phyloP scores from a whole-genome alignment of 148 eudicot genomes.

The Chenopodium album region DNA sequence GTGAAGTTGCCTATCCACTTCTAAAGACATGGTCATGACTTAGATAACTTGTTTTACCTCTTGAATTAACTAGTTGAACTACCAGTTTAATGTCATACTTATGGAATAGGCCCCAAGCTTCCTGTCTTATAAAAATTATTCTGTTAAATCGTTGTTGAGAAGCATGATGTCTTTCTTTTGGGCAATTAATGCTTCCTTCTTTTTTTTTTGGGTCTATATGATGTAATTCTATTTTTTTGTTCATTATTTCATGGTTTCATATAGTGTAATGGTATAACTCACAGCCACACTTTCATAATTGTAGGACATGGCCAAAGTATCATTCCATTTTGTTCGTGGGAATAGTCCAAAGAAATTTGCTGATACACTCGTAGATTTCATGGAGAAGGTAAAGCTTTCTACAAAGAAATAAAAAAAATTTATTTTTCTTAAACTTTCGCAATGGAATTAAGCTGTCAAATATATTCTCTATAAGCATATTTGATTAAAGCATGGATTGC shows the following conservation, averaged over 20 bases:
- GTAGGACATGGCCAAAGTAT: conserved; percentile 88
- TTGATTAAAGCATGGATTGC: background rate
- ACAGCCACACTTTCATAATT: conserved; percentile 13
- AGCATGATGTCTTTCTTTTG: background rate
- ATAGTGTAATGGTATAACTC: background rate
- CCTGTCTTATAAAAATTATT: too few species aligned
- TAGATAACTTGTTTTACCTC: too few species aligned
- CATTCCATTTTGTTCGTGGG: conserved; percentile 90
- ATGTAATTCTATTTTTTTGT: background rate
- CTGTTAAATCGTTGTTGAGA: background rate
- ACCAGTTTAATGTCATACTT: background rate
- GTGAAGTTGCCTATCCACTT: background rate
- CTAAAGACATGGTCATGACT: background rate
- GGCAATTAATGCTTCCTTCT: background rate
- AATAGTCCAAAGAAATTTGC: conserved; percentile 73
- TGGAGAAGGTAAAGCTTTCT: conserved; percentile 73
- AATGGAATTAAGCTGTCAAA: background rate
- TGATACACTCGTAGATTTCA: conserved; percentile 67
- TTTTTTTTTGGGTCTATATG: background rate
- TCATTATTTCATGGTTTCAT: background rate
- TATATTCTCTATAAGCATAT: background rate
- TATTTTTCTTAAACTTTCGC: background rate
- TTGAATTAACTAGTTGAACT: background rate
- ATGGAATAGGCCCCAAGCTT: background rate
- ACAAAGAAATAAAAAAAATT: background rate